Evolutionary conservation across 768 basidiomycete species (phyloP).

Genomic region (Pholiota microspora): DNA sequence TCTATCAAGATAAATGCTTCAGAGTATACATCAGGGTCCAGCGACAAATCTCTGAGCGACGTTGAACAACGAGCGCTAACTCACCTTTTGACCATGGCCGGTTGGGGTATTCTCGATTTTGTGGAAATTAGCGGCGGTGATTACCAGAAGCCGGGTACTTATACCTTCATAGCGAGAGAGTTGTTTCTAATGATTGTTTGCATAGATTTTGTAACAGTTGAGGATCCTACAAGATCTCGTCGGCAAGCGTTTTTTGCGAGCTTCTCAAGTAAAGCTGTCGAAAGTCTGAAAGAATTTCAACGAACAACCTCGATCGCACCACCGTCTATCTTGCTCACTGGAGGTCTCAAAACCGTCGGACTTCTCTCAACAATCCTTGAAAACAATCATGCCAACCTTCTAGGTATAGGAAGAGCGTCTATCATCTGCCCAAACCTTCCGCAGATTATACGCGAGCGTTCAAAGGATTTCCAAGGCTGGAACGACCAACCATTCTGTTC

Average conservation of each 20-base stretch:
- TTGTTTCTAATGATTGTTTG: not conserved
- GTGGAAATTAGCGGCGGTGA: slow-evolving; percentile 88
- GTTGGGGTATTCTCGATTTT: slow-evolving; percentile 72
- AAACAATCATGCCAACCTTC: slow-evolving; percentile 61
- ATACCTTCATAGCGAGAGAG: not conserved
- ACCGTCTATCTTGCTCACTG: slow-evolving; percentile 78
- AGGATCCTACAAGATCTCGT: slow-evolving; percentile 23
- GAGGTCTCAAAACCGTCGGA: slow-evolving; percentile 65
- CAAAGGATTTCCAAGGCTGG: slow-evolving; percentile 19
- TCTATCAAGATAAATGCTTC: slow-evolving; percentile 81
- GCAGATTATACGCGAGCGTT: slow-evolving; percentile 26
- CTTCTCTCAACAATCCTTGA: slow-evolving; percentile 53
- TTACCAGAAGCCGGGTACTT: slow-evolving; percentile 72
- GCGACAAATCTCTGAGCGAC: slow-evolving; percentile 14
- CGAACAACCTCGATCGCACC: slow-evolving; percentile 19
- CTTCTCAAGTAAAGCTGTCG: slow-evolving; percentile 60
- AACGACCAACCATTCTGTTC: slow-evolving; percentile 32
- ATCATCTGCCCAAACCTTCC: slow-evolving; percentile 65
- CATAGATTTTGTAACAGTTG: slow-evolving; percentile 42
- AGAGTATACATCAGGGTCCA: slow-evolving; percentile 53
- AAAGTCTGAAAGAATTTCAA: slow-evolving; percentile 34
- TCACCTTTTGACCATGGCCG: slow-evolving; percentile 59
- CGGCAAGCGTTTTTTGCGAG: slow-evolving; percentile 74
- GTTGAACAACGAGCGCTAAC: slow-evolving; percentile 49
- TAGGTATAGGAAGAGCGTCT: slow-evolving; percentile 74